These are phyloP conservation scores for Globisporangium perplexum DNA, from an alignment of 352 stramenopile species.

Conservation along the genomic window DNA sequence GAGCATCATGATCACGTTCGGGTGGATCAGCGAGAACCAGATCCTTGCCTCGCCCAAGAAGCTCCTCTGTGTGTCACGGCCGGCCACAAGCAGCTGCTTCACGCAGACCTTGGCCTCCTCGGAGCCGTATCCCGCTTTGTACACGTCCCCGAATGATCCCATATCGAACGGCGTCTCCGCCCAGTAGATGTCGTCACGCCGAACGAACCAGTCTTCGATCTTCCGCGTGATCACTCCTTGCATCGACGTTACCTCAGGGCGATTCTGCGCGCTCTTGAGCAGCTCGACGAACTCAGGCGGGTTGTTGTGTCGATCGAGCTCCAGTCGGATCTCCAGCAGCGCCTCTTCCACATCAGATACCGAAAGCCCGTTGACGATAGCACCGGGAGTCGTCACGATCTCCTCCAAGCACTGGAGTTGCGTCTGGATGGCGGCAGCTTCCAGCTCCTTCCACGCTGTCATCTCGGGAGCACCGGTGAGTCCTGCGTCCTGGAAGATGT, in stretches of 20 bases:
- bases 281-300: background rate
- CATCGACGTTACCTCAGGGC: conserved; percentile 1
- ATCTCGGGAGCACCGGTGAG: conserved; percentile 5
- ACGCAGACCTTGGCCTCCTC: conserved; percentile 18
- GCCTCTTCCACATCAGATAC: background rate
- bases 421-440: conserved; percentile 6
- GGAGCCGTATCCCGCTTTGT: conserved; percentile 14
- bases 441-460: background rate
- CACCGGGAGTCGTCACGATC: conserved; percentile 6
- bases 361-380: conserved; percentile 4
- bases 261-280: conserved; percentile 10
- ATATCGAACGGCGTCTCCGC: conserved; percentile 7
- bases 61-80: background rate
- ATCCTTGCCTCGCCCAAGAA: conserved; percentile 21
- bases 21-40: conserved; percentile 18
- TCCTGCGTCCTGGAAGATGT: conserved; percentile 2
- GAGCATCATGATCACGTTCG: conserved; percentile 23
- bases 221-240: background rate
- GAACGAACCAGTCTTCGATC: background rate
- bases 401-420: conserved; percentile 7
- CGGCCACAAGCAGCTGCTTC: conserved; percentile 16
- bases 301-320: conserved; percentile 2
- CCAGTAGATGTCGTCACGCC: conserved; percentile 8
- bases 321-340: conserved; percentile 13
- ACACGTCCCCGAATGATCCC: conserved; percentile 9